Conservation (phyloP, 192 early-diverging fungal genomes). For the Backusella macrospora region DNA sequence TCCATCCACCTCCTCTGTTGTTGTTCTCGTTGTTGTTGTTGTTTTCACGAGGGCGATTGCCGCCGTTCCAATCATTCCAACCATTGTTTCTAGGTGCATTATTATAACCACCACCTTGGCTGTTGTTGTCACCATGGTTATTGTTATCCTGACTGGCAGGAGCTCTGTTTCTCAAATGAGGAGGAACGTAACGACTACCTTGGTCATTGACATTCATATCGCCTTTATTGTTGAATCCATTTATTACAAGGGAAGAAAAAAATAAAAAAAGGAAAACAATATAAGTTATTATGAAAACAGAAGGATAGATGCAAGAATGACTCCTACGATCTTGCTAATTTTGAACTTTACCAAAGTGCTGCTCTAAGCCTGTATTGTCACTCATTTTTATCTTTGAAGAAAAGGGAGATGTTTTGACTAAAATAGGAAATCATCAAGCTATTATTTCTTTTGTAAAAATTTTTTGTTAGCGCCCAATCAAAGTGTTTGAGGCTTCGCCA, state of each 20-base stretch:
- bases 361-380: conserved; percentile 64
- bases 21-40: too few species aligned
- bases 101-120: conserved; percentile 26
- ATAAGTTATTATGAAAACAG: conserved; percentile 8
- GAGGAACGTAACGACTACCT: conserved; percentile 63
- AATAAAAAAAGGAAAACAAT: not conserved
- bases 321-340: not conserved
- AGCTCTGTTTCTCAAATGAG: conserved; percentile 60
- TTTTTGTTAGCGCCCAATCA: conserved; percentile 10
- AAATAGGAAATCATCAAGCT: conserved; percentile 13
- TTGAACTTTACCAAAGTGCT: conserved; percentile 64
- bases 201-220: conserved; percentile 68
- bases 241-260: not conserved
- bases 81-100: conserved; percentile 28
- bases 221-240: conserved; percentile 48
- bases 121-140: conserved; percentile 34
- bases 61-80: conserved; percentile 39
- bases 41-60: not conserved
- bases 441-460: conserved; percentile 9
- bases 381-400: conserved; percentile 7
- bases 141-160: conserved; percentile 23
- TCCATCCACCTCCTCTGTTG: conserved; percentile 20
- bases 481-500: not conserved
- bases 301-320: not conserved
- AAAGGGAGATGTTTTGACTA: conserved; percentile 12